phyloP scores from a whole-genome alignment of 768 basidiomycete genomes.

The Naganishia kalamii region DNA sequence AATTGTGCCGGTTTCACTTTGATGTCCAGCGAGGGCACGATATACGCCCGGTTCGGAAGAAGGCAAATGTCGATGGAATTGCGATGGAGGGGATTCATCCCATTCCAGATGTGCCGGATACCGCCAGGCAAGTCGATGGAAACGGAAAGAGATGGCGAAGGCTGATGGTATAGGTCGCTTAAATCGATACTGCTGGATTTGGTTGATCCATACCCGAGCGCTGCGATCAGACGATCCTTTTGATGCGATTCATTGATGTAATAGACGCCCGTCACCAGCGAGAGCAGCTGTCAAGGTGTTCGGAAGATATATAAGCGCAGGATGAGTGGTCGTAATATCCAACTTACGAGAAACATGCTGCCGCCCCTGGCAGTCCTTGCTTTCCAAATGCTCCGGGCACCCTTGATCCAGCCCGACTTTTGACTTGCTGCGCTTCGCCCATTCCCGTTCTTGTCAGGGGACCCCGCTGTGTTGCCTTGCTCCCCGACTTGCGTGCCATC shows the following conservation, averaged over 20 bases:
- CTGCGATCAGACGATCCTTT: background rate
- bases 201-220: background rate
- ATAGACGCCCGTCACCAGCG: conserved; percentile 37
- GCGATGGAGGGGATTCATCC: conserved; percentile 36
- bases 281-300: conserved; percentile 27
- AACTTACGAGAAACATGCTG: conserved; percentile 33
- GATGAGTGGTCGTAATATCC: too few relatives aligned
- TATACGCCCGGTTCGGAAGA: background rate
- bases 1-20: conserved; percentile 36
- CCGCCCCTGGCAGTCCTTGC: conserved; percentile 37
- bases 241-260: conserved; percentile 36
- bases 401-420: conserved; percentile 28
- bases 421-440: background rate
- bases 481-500: background rate
- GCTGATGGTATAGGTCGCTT: conserved; percentile 2
- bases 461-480: background rate
- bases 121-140: conserved; percentile 16
- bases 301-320: too few relatives aligned
- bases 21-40: conserved; percentile 24
- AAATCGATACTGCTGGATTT: background rate
- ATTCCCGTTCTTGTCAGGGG: background rate
- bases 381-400: conserved; percentile 19
- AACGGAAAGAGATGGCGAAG: background rate
- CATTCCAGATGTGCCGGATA: conserved; percentile 32
- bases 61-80: conserved; percentile 24